Evolutionary conservation across 192 early-diverging fungal species (phyloP), one percentile per base, ranked within the genome.

Genomic region (Ramicandelaber brevisporus): DNA sequence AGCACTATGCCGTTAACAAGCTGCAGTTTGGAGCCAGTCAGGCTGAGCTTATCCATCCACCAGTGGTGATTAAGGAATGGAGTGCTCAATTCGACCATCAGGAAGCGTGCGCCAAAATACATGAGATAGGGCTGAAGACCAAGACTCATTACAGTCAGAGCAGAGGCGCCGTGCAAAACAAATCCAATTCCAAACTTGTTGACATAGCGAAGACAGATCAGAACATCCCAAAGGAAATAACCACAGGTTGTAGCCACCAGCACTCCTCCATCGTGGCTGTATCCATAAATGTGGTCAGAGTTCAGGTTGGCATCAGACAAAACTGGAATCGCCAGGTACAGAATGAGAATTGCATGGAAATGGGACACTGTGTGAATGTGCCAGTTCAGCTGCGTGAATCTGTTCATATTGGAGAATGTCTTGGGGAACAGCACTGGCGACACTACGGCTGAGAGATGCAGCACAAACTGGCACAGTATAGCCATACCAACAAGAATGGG

Each of bases 141-240:
- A 31, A 23, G 30, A 25, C 8, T 25, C 8, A 25, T 25, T 4
- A 84, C 80, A 29, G 57, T 40, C 34, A 82, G 72, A 25, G 75
- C 76, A 13, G 62, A 55, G 10, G 77, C 7, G 6, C 70, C 88
- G 37, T 93, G 88, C 13, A 81, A 37, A 15, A 77, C 70, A 50
- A 88, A 83, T 6, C 75, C 79, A 9, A 70, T 19, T 2, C 81
- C 84, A 36, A 64, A 55, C 33, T 70, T 53, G 37, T 63, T 63
- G 19, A 70, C 28, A 35, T 83, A 58, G 31, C 54, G 46, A 26
- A 80, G 33, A 5, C 59, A 71, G 4, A 72, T 45, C 26, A 69
- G 30, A 0, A 69, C 65, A 50, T 93, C 88, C 88, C 88, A 93
- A 26, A 87, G 34, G 56, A 93, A 93, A 50, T 86, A 90, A 10